Base-by-base conservation (phyloP, 805 yeast species). In the Cyberlindnera xylosilytica region DNA sequence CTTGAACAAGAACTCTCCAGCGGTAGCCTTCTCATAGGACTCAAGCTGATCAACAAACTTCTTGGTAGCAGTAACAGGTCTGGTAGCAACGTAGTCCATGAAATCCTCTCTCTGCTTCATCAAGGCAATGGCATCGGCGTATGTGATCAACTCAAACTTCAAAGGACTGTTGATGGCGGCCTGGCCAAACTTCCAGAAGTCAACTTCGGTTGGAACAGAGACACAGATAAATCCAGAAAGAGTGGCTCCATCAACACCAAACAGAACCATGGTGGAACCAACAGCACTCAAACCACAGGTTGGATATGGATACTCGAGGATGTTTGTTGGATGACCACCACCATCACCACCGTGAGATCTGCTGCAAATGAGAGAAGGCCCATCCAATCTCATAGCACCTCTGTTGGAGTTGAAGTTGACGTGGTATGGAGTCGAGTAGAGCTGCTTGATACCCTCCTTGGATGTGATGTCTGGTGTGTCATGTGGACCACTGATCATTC, bases 151-250 rank as follows among this genome's bases (percentile, higher is more conserved):
- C 41, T 79, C 78, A 70, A 91, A 91, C 50, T 75, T 75, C 46
- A 91, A 79, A 36, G 64, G 56, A 59, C 91, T 98, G 57, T 97
- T 98, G 3, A 97, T 96, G 62, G 86, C 89, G 33, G 87, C 89
- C 69, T 91, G 98, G 34, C 99, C 99, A 60, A 91, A 85, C 68
- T 91, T 91, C 97, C 98, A 91, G 83, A 91, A 79, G 67, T 91
- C 99, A 30, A 93, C 87, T 58, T 89, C 95, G 10, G 87, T 85
- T 50, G 91, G 95, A 45, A 91, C 97, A 8, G 95, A 97, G 58
- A 88, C 84, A 65, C 98, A 91, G 26, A 91, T 97, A 58, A 91
- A 91, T 1, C 99, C 99, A 58, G 98, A 98, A 43, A 91, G 76
- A 8, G 96, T 85, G 29, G 98, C 98, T 47, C 98, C 98, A 67